Percentiles rank a stretch among this genome's conserved stretches.
phyloP scores from a whole-genome alignment of 208 protist genomes.

The Leishmania arabica region DNA sequence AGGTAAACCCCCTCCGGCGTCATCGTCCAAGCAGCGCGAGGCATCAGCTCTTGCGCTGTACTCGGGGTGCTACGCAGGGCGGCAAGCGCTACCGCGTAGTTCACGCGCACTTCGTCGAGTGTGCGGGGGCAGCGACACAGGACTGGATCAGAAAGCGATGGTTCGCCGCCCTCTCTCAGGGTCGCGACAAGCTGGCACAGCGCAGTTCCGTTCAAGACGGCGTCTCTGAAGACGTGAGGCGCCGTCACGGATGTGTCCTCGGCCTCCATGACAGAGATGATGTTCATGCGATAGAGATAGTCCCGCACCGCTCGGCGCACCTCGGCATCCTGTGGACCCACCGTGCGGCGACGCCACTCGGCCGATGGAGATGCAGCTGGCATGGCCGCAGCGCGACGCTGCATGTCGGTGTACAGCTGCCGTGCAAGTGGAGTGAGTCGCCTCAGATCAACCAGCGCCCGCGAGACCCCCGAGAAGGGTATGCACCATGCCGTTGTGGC shows the following conservation, averaged over 20 bases:
- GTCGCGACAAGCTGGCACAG: conserved; percentile 51
- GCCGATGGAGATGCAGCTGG: not conserved
- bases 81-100: conserved; percentile 42
- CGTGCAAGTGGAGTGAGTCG: conserved; percentile 7
- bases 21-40: conserved; percentile 32
- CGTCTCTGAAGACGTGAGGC: conserved; percentile 43
- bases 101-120: conserved; percentile 51
- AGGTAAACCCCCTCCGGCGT: conserved; percentile 53
- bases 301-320: conserved; percentile 57
- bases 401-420: conserved; percentile 23
- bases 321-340: conserved; percentile 26
- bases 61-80: conserved; percentile 17
- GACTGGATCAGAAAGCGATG: conserved; percentile 8
- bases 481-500: not conserved
- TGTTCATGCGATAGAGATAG: conserved; percentile 72
- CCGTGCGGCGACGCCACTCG: conserved; percentile 24
- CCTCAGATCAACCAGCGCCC: not conserved
- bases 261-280: conserved; percentile 41
- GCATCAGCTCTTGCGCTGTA: conserved; percentile 17
- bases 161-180: conserved; percentile 18
- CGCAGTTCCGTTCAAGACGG: conserved; percentile 71
- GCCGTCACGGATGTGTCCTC: not conserved
- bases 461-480: conserved; percentile 11
- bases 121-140: conserved; percentile 37
- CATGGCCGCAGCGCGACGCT: not conserved